Conservation (phyloP, 345 rosid species). For the Sonneratia caseolaris region DNA sequence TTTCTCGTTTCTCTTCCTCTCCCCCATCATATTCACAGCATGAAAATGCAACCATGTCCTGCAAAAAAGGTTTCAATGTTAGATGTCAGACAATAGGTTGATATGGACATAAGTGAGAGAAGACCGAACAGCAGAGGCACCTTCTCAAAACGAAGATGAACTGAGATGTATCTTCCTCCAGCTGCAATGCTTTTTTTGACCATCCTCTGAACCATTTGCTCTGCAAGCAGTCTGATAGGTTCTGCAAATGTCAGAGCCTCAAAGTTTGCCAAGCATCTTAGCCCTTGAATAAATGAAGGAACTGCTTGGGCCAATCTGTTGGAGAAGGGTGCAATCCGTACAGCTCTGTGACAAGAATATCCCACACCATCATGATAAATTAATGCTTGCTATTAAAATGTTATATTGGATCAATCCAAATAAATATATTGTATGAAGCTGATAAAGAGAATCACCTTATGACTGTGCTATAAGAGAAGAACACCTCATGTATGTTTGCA, state of each 20-base stretch:
- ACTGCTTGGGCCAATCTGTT: conserved; percentile 87
- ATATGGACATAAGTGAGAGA: conserved; percentile 7
- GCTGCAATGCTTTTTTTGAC: conserved; percentile 45
- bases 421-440: background rate
- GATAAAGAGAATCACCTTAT: background rate
- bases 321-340: conserved; percentile 94
- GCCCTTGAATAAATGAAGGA: conserved; percentile 66
- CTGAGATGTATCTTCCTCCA: conserved; percentile 82
- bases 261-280: conserved; percentile 85
- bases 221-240: conserved; percentile 75
- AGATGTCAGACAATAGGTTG: conserved; percentile 3
- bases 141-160: conserved; percentile 95
- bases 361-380: background rate
- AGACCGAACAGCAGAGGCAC: conserved; percentile 24
- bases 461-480: background rate
- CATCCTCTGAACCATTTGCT: conserved; percentile 90
- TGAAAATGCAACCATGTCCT: conserved; percentile 99
- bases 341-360: conserved; percentile 50
- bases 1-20: conserved; percentile 73
- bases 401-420: background rate
- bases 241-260: conserved; percentile 77
- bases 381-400: background rate
- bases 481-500: background rate
- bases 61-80: conserved; percentile 1
- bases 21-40: conserved; percentile 98